Base-by-base conservation (phyloP, 2,329 filamentous ascomycete genomes). In the Exophiala alcalophila region DNA sequence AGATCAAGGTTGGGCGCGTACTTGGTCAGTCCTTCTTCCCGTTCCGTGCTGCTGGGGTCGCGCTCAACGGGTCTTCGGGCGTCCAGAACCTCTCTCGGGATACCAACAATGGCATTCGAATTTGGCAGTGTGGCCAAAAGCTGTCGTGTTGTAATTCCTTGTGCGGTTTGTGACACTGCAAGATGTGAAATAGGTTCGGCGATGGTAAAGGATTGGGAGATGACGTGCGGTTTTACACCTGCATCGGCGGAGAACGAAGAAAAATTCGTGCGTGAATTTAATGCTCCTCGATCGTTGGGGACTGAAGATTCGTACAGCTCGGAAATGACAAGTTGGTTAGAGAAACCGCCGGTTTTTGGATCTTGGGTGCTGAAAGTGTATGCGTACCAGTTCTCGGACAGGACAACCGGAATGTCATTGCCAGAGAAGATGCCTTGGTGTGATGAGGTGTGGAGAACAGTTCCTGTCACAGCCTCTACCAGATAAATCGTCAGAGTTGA, bases 301-400 rank as follows among this genome's bases (percentile, higher is more conserved):
- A 81, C 67, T 0, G 83, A 75, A 0, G 90, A 95, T 64, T 96
- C 92, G 66, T 90, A 97, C 24, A 98, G 78, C 60, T 98, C 91
- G 0, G 86, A 83, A 8, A 95, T 76, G 14, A 90, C 77, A 5
- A 97, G 74, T 57, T 95, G 87, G 64, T 94, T 86, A 25, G 90
- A 90, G 64, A 88, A 87, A 47, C 90, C 77, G 3, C 62, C 59
- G 4, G 66, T 65, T 12, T 40, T 62, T 1, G 74, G 70, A 29
- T 60, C 57, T 29, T 71, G 66, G 21, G 82, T 71, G 3, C 69
- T 67, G 59, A 81, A 82, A 5, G 87, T 84, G 69, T 94, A 97
- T 5, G 83, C 77, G 59, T 94, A 90, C 89, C 91, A 97, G 67
- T 98, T 97, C 71, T 98, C 92, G 0, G 89, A 85, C 38, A 96